A percentile compares a stretch with the other conserved stretches of the same genome.
Evolutionary conservation across 2,329 filamentous ascomycete genomes (phyloP).

Genomic region (Xenoacremonium recifei): DNA sequence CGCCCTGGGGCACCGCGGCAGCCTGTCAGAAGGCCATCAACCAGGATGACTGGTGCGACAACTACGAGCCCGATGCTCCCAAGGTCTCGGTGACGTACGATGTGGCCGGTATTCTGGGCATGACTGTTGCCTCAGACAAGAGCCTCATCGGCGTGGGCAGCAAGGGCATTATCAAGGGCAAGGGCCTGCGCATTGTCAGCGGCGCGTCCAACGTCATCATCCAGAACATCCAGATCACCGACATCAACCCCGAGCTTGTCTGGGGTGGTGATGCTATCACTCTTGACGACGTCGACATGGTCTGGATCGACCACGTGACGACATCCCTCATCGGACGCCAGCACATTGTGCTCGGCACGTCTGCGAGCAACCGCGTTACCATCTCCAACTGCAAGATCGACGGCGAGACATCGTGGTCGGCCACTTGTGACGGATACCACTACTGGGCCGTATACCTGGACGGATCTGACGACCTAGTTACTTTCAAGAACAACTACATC

Average conservation of each 20-base stretch:
- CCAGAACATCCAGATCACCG: constrained; percentile 56
- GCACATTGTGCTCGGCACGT: constrained; percentile 57
- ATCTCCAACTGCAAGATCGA: constrained; percentile 62
- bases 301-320: constrained; percentile 55
- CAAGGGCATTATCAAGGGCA: constrained; percentile 56
- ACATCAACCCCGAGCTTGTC: constrained; percentile 56
- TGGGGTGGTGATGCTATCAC: constrained; percentile 61
- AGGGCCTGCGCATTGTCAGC: constrained; percentile 50
- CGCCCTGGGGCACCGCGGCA: constrained; percentile 53
- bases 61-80: constrained; percentile 53
- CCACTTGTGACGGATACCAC: constrained; percentile 57
- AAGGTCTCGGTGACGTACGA: constrained; percentile 46
- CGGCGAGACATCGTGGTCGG: constrained; percentile 51
- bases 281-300: constrained; percentile 42
- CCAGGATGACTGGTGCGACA: constrained; percentile 56
- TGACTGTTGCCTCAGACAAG: constrained; percentile 57
- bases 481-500: constrained; percentile 60
- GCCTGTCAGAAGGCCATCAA: constrained; percentile 60
- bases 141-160: constrained; percentile 52
- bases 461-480: constrained; percentile 54
- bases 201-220: constrained; percentile 57
- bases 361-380: constrained; percentile 53
- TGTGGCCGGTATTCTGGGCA: constrained; percentile 49
- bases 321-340: constrained; percentile 59
- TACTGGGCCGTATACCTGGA: constrained; percentile 61